phyloP scores from a whole-genome alignment of 495 filamentous ascomycete genomes.

The Penicillium argentinense region DNA sequence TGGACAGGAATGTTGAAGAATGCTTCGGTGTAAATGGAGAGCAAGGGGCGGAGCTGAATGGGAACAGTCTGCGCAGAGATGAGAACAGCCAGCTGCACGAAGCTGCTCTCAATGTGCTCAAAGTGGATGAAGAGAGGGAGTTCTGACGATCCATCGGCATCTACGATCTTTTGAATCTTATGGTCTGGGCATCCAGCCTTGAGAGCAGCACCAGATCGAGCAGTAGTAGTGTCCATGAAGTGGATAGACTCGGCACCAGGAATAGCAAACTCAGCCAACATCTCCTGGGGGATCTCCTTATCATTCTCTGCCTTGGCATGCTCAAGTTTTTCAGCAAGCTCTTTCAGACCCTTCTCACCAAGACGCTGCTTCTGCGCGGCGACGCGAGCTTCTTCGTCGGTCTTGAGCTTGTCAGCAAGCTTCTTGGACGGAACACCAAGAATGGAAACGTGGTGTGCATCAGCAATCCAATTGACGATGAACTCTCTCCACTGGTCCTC shows the following conservation, averaged over 20 bases:
- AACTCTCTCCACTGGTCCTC: constrained; percentile 82
- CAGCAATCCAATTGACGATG: constrained; percentile 78
- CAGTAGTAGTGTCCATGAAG: constrained; percentile 87
- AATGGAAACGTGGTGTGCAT: constrained; percentile 82
- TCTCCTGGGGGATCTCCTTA: constrained; percentile 69
- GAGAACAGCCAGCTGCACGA: constrained; percentile 77
- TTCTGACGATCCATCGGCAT: constrained; percentile 61
- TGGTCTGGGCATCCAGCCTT: constrained; percentile 66
- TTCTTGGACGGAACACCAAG: constrained; percentile 77
- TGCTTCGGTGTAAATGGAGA: constrained; percentile 81
- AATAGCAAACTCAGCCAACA: constrained; percentile 78
- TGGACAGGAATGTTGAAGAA: constrained; percentile 91
- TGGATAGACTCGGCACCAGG: constrained; percentile 85
- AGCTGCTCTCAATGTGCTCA: constrained; percentile 86
- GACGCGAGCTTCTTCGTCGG: constrained; percentile 61
- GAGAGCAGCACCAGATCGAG: constrained; percentile 77
- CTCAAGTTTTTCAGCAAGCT: constrained; percentile 73
- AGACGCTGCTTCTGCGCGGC: constrained; percentile 58
- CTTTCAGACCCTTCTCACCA: constrained; percentile 65
- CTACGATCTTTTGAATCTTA: constrained; percentile 71
- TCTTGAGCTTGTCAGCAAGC: constrained; percentile 70
- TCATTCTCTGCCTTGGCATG: constrained; percentile 80
- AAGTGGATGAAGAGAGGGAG: constrained; percentile 93
- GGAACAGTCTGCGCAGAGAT: constrained; percentile 75
- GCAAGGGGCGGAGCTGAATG: constrained; percentile 71